Conservation (phyloP, 768 basidiomycete genomes). For the Hypholoma sublateritium region DNA sequence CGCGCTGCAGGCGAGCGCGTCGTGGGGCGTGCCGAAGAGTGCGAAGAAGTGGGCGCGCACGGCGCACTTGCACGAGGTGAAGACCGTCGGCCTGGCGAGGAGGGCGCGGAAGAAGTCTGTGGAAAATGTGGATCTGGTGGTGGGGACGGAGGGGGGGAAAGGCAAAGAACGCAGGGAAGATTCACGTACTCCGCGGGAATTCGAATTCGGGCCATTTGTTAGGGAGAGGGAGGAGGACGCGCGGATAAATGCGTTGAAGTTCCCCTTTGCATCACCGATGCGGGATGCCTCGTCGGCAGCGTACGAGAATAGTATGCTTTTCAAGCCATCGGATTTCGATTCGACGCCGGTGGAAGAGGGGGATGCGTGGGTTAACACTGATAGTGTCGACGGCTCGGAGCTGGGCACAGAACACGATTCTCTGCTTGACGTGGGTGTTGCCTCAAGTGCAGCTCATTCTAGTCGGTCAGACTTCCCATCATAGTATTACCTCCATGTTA, state of each 20-base stretch:
- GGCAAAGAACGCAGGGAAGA: background rate
- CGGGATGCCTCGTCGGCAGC: background rate
- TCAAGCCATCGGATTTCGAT: slow-evolving; percentile 3
- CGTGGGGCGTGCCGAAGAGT: slow-evolving; percentile 38
- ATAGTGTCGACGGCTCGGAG: slow-evolving; percentile 21
- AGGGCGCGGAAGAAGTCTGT: slow-evolving; percentile 1
- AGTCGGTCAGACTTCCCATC: background rate
- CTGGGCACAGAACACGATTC: slow-evolving; percentile 4
- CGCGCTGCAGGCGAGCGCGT: slow-evolving; percentile 18
- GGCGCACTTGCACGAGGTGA: slow-evolving; percentile 70
- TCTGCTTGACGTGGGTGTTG: background rate
- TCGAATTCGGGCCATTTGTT: slow-evolving; percentile 8
- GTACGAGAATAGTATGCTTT: slow-evolving; percentile 6
- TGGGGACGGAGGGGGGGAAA: background rate
- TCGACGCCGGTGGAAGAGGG: slow-evolving; percentile 14
- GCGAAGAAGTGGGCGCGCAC: slow-evolving; percentile 62
- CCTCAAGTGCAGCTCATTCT: background rate
- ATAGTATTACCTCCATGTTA: background rate
- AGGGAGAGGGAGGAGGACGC: background rate
- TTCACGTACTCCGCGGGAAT: slow-evolving; percentile 7
- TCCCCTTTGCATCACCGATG: background rate
- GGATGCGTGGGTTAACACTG: slow-evolving; percentile 25
- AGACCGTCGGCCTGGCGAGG: slow-evolving; percentile 4
- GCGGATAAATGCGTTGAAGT: background rate
- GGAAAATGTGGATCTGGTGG: slow-evolving; percentile 1